These are phyloP conservation scores for Cenchrus fungigraminus DNA, from an alignment of 176 grass and related monocot species.

Conservation along the genomic window DNA sequence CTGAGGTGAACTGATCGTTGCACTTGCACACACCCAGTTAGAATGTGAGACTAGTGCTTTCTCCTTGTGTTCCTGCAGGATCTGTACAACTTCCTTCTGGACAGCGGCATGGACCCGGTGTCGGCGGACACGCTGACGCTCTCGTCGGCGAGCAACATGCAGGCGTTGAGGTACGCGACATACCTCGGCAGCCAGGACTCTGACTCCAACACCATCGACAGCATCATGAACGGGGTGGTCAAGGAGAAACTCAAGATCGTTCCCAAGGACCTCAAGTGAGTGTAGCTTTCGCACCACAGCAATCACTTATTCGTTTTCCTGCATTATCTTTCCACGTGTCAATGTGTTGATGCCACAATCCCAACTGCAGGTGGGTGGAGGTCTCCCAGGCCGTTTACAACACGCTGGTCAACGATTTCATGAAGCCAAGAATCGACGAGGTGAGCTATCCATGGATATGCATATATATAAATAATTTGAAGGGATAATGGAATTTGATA, in stretches of 20 bases:
- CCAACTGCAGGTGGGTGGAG: slow-evolving; percentile 33
- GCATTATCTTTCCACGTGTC: not conserved
- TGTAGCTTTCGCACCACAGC: not conserved
- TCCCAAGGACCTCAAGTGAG: slow-evolving; percentile 49
- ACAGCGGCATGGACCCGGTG: slow-evolving; percentile 58
- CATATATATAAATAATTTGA: not conserved
- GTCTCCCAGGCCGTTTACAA: slow-evolving; percentile 41
- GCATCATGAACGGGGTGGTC: slow-evolving; percentile 79
- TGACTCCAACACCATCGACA: slow-evolving; percentile 22
- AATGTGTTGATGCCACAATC: not conserved
- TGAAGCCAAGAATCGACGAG: slow-evolving; percentile 88
- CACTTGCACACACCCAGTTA: no score
- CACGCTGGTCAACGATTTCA: slow-evolving; percentile 68
- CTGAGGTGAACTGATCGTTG: not conserved
- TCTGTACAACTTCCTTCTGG: slow-evolving; percentile 86
- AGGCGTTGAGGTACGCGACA: slow-evolving; percentile 38
- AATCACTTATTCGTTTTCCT: not conserved
- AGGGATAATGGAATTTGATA: not conserved
- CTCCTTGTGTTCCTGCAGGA: slow-evolving; percentile 29
- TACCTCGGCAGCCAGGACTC: slow-evolving; percentile 56
- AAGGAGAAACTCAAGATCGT: slow-evolving; percentile 84
- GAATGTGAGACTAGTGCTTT: not conserved
- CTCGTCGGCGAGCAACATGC: not conserved
- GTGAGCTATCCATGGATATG: not conserved
- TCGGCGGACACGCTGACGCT: not conserved